Conservation (phyloP, 1,284 basidiomycete genomes). For the Melampsora larici-populina region DNA sequence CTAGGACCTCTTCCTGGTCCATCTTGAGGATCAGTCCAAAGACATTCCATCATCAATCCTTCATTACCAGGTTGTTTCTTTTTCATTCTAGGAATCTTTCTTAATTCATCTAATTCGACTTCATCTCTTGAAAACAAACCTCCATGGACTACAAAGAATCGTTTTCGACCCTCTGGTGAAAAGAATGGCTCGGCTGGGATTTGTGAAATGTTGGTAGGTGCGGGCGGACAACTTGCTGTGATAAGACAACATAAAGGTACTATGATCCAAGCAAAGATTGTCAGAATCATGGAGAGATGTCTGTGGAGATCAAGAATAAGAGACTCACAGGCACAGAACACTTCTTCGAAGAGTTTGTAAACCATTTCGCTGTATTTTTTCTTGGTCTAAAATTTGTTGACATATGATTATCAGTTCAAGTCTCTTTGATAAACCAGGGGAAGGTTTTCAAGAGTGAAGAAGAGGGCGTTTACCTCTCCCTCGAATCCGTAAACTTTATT, state of each 20-base stretch:
- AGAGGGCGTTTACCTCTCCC: conserved; percentile 91
- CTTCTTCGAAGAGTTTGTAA: conserved; percentile 79
- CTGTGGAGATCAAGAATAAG: not conserved
- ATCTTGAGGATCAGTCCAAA: conserved; percentile 82
- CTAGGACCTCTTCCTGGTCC: conserved; percentile 86
- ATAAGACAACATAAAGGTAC: conserved; percentile 88
- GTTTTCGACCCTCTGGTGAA: conserved; percentile 70
- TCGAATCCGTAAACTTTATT: conserved; percentile 86
- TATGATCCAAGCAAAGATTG: conserved; percentile 51
- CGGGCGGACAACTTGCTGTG: conserved; percentile 66
- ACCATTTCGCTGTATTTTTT: conserved; percentile 45
- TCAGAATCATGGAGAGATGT: not conserved
- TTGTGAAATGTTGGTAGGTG: conserved; percentile 52
- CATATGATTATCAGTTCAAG: not conserved
- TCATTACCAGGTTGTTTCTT: conserved; percentile 89
- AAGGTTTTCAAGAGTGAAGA: conserved; percentile 87
- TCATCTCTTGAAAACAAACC: conserved; percentile 93
- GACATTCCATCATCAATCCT: conserved; percentile 78
- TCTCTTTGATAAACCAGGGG: not conserved
- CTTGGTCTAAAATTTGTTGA: conserved; percentile 32
- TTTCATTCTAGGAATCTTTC: conserved; percentile 73
- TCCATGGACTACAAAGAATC: conserved; percentile 94
- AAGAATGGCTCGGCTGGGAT: conserved; percentile 53
- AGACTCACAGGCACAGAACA: conserved; percentile 78
- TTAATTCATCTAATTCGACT: conserved; percentile 86